Percentiles rank a stretch among this genome's conserved stretches.
These are phyloP conservation scores for Calonectria leucothoes DNA, from an alignment of 2,329 filamentous ascomycete species.

Conservation along the genomic window DNA sequence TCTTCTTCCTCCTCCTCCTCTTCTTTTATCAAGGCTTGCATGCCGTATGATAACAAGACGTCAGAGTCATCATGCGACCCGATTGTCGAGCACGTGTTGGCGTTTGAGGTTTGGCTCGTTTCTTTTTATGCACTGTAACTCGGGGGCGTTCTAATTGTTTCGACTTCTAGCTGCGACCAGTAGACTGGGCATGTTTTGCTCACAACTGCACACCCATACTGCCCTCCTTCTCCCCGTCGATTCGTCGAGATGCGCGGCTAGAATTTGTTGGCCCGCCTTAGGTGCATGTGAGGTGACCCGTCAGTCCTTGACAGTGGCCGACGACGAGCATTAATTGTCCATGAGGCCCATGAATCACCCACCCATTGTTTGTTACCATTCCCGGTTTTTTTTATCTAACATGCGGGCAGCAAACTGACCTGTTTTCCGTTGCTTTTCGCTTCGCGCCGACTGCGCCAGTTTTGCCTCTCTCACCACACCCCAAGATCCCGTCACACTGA, in stretches of 20 bases:
- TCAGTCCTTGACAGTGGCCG: conserved; percentile 11
- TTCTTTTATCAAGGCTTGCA: background rate
- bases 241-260: background rate
- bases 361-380: background rate
- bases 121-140: conserved; percentile 10
- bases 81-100: background rate
- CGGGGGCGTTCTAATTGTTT: background rate
- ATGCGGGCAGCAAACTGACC: background rate
- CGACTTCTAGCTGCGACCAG: background rate
- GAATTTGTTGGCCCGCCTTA: background rate
- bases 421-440: background rate
- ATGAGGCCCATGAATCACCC: background rate
- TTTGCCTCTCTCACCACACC: background rate
- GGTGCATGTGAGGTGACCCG: conserved; percentile 1
- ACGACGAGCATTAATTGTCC: background rate
- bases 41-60: background rate
- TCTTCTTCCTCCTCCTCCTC: too few species aligned
- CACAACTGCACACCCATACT: background rate
- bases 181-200: background rate
- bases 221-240: background rate
- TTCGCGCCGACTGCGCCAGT: background rate
- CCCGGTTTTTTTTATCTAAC: background rate
- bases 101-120: background rate
- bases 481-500: background rate
- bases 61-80: background rate